Conservation (phyloP, 129 eudicot genomes). For the Tagetes patula region DNA sequence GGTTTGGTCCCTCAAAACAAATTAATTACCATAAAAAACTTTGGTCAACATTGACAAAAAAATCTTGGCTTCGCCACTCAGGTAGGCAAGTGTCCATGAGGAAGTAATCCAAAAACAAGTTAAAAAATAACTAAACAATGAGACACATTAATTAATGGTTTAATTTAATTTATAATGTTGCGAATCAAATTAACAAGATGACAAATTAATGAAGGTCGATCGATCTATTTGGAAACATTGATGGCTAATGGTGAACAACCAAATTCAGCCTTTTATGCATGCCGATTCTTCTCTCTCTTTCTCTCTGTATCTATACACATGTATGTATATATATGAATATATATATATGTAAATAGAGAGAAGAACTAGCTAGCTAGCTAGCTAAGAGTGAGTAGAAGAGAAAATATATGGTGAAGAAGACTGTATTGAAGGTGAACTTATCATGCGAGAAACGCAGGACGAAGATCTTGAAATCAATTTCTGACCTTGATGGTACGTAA, state of each 20-base stretch:
- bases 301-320: neutral
- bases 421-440: slow-evolving; percentile 62
- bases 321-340: neutral
- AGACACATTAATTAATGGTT: neutral
- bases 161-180: too few species aligned
- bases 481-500: slow-evolving; percentile 50
- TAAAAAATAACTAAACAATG: neutral
- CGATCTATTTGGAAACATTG: slow-evolving; percentile 6
- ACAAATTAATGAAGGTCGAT: slow-evolving; percentile 7
- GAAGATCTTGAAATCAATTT: slow-evolving; percentile 53
- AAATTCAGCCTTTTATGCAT: slow-evolving; percentile 13
- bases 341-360: neutral
- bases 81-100: too few species aligned
- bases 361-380: too few species aligned
- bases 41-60: too few species aligned
- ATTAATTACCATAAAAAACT: too few species aligned
- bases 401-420: slow-evolving; percentile 46
- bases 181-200: slow-evolving; percentile 11
- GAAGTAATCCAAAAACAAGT: too few species aligned
- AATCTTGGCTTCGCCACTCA: too few species aligned
- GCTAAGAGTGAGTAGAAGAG: neutral
- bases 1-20: too few species aligned
- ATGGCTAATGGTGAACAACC: slow-evolving; percentile 32
- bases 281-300: neutral
- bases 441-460: slow-evolving; percentile 62